A percentile compares a stretch with the other conserved stretches of the same genome.
These are phyloP conservation scores for Globisporangium middletonii DNA, from an alignment of 352 stramenopile genomes.

Conservation along the genomic window DNA sequence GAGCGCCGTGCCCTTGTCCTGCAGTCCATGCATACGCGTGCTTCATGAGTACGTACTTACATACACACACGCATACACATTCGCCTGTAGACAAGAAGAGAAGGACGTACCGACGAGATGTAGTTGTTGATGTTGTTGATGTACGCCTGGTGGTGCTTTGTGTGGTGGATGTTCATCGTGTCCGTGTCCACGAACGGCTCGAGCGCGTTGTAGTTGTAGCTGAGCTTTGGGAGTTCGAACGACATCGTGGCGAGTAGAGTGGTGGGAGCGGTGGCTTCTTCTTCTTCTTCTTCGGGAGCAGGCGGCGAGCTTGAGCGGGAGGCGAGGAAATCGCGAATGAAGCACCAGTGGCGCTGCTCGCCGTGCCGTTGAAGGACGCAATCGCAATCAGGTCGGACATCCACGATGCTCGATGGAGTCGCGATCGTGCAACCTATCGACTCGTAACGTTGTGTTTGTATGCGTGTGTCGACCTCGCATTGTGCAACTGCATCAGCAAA, in stretches of 20 bases:
- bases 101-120: slow-evolving; percentile 47
- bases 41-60: neutral
- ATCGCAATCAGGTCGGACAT: too few relatives aligned
- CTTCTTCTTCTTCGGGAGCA: slow-evolving; percentile 1
- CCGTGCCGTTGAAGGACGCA: neutral
- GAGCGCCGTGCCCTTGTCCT: slow-evolving; percentile 66
- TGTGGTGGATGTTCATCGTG: slow-evolving; percentile 92
- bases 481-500: neutral
- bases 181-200: slow-evolving; percentile 86
- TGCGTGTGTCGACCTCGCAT: neutral
- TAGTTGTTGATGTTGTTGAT: slow-evolving; percentile 91
- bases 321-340: slow-evolving; percentile 33
- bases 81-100: neutral
- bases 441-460: neutral
- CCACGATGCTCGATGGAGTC: too few relatives aligned
- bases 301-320: slow-evolving; percentile 11
- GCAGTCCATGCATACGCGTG: neutral
- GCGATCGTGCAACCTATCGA: neutral
- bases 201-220: slow-evolving; percentile 84
- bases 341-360: neutral
- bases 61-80: neutral
- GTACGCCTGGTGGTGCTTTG: slow-evolving; percentile 89
- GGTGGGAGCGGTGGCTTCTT: neutral
- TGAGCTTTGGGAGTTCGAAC: slow-evolving; percentile 75
- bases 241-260: slow-evolving; percentile 32